Evolutionary conservation across 495 filamentous ascomycete species (phyloP), one percentile per base, ranked within the genome.

Genomic region (Penicillium subrubescens): DNA sequence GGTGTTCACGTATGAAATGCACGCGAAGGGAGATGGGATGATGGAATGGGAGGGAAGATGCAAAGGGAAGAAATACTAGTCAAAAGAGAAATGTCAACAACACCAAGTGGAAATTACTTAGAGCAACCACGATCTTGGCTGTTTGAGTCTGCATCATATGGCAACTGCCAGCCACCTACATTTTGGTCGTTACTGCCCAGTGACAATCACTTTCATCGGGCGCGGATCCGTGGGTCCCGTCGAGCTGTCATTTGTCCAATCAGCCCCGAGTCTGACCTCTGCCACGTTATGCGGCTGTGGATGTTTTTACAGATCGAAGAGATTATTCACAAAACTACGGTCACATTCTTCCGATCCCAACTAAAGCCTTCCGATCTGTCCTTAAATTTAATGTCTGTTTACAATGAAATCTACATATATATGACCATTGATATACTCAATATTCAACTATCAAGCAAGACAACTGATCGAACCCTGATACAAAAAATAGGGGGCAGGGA

Each of bases 101-200:
- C 60, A 33, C 31, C 31, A 33, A 60, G 61, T 43, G 64, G 61
- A 41, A 41, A 41, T 8, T 41, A 51, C 0, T 35, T 10, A 0
- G 11, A 51, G 63, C 52, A 65, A 50, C 31, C 15, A 21, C 63
- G 58, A 65, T 31, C 43, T 61, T 37, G 31, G 46, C 50, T 35
- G 21, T 27, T 27, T 27, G 25, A 27, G 25, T 33, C 50, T 19
- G 4, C 23, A 21, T 21, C 48, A 14, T 46, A 55, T 55, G 43
- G 61, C 73, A 52, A 35, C 56, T 69, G n/a, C 72, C 76, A 60
- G 67, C 67, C 65, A 57, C 65, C 65, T 34, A 11, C 29, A 57
- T 66, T 66, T 50, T 35, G 27, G 52, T 27, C 53, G 8, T 8
- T 1, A 10, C 19, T 5, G 19, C 44, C 12, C 12, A n/a, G 8